These are phyloP conservation scores for Cytospora schulzeri DNA, from an alignment of 2,329 filamentous ascomycete species.

Conservation along the genomic window DNA sequence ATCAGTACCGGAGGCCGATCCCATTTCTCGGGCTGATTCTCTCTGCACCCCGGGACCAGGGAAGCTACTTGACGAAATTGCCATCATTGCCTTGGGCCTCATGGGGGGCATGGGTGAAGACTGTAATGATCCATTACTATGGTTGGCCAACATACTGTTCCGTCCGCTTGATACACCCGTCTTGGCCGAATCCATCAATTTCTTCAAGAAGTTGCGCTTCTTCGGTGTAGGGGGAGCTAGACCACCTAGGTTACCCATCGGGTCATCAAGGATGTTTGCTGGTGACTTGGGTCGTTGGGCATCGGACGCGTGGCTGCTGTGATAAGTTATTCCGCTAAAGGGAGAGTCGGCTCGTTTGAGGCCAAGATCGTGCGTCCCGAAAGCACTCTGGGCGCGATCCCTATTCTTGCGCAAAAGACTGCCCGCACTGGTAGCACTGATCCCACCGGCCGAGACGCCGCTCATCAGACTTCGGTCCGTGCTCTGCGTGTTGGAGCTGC, in stretches of 20 bases:
- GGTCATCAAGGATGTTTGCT: constrained; percentile 66
- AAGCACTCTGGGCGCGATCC: constrained; percentile 63
- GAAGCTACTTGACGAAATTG: constrained; percentile 34
- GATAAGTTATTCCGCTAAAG: constrained; percentile 82
- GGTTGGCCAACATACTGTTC: constrained; percentile 78
- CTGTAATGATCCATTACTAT: constrained; percentile 47
- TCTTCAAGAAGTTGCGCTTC: constrained; percentile 91
- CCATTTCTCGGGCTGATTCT: constrained; percentile 70
- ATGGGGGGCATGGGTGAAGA: constrained; percentile 48
- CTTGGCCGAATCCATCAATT: constrained; percentile 91
- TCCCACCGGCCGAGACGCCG: constrained; percentile 82
- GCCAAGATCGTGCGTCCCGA: constrained; percentile 62
- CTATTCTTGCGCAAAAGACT: constrained; percentile 80
- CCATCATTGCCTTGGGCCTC: constrained; percentile 38
- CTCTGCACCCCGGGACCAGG: constrained; percentile 37
- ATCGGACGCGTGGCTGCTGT: constrained; percentile 79
- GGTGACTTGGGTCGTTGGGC: constrained; percentile 63
- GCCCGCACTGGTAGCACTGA: constrained; percentile 93
- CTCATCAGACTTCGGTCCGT: constrained; percentile 92
- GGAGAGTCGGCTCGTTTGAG: constrained; percentile 61
- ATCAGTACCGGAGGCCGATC: constrained; percentile 66
- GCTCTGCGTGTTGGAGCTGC: constrained; percentile 71
- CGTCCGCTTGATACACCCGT: constrained; percentile 88
- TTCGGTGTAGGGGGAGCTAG: constrained; percentile 73
- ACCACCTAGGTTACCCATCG: constrained; percentile 73